Percentiles rank a stretch among this genome's conserved stretches.
Conservation (phyloP, 2,329 filamentous ascomycete genomes). For the Alternaria gaisen region DNA sequence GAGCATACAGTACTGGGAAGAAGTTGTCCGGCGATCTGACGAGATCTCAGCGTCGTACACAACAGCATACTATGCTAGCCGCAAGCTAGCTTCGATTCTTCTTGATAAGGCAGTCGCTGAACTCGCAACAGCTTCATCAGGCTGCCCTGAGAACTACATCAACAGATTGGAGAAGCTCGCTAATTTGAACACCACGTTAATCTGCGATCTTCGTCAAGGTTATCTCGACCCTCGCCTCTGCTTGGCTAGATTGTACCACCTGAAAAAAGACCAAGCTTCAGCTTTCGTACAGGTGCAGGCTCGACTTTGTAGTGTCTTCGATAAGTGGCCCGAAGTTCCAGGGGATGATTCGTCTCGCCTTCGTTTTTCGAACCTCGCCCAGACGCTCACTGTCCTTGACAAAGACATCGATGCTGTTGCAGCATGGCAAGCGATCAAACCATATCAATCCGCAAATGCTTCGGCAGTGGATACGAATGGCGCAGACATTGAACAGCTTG, state of each 20-base stretch:
- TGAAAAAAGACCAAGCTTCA: neutral
- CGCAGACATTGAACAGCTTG: too few relatives aligned
- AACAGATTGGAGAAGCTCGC: constrained; percentile 1
- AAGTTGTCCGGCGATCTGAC: neutral
- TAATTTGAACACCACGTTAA: neutral
- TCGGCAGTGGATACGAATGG: too few relatives aligned
- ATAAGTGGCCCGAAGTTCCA: neutral
- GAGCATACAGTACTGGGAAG: constrained; percentile 6
- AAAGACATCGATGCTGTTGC: constrained; percentile 1
- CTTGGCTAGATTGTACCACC: neutral
- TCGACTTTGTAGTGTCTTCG: constrained; percentile 5
- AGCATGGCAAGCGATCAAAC: constrained; percentile 2
- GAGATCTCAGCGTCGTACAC: neutral
- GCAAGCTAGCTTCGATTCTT: neutral
- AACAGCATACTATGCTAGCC: neutral
- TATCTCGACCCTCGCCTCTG: neutral
- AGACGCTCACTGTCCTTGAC: neutral
- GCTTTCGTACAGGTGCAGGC: neutral
- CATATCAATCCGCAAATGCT: too few relatives aligned
- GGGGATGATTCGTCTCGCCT: neutral
- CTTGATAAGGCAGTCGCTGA: constrained; percentile 3
- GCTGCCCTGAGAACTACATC: neutral
- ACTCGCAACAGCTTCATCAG: neutral
- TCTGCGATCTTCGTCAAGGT: constrained; percentile 1
- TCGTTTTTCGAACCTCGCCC: neutral